Conservation (phyloP, 1,284 basidiomycete species). For the Pterulicium gracile region DNA sequence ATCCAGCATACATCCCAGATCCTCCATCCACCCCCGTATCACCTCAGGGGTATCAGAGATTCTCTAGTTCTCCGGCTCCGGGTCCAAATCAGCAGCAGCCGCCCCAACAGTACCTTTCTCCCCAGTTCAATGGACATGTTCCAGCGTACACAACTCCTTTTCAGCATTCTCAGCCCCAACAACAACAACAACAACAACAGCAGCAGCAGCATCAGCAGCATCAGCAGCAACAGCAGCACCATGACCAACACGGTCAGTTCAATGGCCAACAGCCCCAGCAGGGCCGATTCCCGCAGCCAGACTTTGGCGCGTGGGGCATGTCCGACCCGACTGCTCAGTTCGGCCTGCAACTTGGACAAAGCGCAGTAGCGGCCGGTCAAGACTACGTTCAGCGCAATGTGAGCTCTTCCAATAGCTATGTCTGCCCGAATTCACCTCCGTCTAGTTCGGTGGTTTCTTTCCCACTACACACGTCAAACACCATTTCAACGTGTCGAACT, state of each 20-base stretch:
- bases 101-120: constrained; percentile 18
- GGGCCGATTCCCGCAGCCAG: constrained; percentile 22
- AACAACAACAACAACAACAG: constrained; percentile 16
- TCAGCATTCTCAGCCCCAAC: constrained; percentile 20
- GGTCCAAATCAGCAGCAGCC: constrained; percentile 22
- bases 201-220: constrained; percentile 14
- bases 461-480: constrained; percentile 79
- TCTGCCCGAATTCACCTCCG: constrained; percentile 3
- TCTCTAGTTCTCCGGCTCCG: constrained; percentile 46
- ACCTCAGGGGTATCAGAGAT: constrained; percentile 69
- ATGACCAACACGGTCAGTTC: constrained; percentile 13
- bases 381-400: constrained; percentile 95
- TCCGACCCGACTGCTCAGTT: constrained; percentile 94
- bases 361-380: constrained; percentile 87
- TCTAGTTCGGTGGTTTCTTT: constrained; percentile 69
- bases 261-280: not conserved
- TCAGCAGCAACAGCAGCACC: constrained; percentile 15
- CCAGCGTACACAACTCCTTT: constrained; percentile 13
- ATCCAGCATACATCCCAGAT: constrained; percentile 83
- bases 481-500: constrained; percentile 95
- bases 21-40: constrained; percentile 75
- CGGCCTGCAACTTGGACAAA: constrained; percentile 92
- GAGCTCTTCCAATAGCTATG: constrained; percentile 18
- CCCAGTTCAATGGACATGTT: constrained; percentile 24
- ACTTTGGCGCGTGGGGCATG: constrained; percentile 72